Base-by-base conservation (phyloP, 257 asterid genomes). In the Nyctanthes arbortristis region DNA sequence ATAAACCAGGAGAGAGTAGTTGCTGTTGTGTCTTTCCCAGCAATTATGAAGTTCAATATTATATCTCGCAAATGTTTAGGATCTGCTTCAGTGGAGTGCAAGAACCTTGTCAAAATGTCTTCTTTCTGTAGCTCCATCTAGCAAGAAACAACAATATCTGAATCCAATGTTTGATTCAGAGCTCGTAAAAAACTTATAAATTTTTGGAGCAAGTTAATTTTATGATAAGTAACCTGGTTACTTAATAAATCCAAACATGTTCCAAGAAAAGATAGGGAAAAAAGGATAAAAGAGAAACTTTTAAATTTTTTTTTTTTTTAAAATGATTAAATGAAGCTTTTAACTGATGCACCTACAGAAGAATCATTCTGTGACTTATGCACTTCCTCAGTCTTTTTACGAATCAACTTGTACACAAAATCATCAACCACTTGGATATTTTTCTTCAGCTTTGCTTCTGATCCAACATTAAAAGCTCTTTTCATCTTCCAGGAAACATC, bases 1-100 rank as follows among this genome's bases (percentile, higher is more conserved):
- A 84, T 54, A 54, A 81, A 86, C 92, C 89, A 86, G 5, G 88
- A 77, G 12, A 86, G 75, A 22, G 92, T 56, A 22, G 82, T 62
- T 32, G 87, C 80, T 16, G 85, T 83, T 29, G 91, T 85, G 62
- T 85, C 91, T 70, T 79, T 84, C 58, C 89, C 92, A 11, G 92
- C 89, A 52, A 78, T 80, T 37, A 80, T 72, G 82, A 84, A 84
- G 78, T 73, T 87, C 77, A 84, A 40, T 65, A 80, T 87, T 54
- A 84, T 84, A 72, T 87, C 93, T 1, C 90, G 73, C 77, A 86
- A 69, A 71, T 75, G 79, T 71, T 65, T 86, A 4, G 84, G 81
- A 77, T 81, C 73, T 3, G 71, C 66, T 45, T 79, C 77, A 0
- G 31, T 54, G 22, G 72, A 22, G 61, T 74, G 81, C 73, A 87